Base-by-base conservation (phyloP, 2,329 filamentous ascomycete species). In the Colletotrichum falcatum region DNA sequence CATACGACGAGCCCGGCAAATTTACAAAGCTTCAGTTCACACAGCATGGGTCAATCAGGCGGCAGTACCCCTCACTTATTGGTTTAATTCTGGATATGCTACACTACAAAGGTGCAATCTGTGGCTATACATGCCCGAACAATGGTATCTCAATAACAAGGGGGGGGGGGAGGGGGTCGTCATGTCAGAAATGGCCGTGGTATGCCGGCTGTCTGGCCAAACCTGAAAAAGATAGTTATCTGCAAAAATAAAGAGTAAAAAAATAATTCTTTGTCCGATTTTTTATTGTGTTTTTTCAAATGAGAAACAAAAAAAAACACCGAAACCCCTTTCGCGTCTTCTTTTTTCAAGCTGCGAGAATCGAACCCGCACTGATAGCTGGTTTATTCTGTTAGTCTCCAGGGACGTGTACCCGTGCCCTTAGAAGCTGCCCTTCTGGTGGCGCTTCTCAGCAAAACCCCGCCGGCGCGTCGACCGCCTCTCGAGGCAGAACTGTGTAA, bases 401-500 rank as follows among this genome's bases (percentile, higher is more conserved):
- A 28, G 48, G 6, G 23, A 28, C 6, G 20, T 26, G 5, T 37
- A 60, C 23, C 16, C 30, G 28, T 58, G 12, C 42, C 42, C 26
- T 39, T 75, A 79, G 61, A 69, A 69, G 70, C 74, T 74, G 33
- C 75, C 77, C 75, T 80, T 79, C 49, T 75, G 65, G 72, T 67
- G 69, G 8, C 59, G 64, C 48, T 70, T 71, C 61, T 70, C 66
- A 12, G 54, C 61, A 55, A 61, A 65, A 12, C 69, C 74, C 12
- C 53, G 61, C 73, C 76, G 76, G 63, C 75, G 76, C 74, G 77
- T 74, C 73, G 75, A 75, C 9, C 77, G 74, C 59, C 76, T 76
- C 69, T 76, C 73, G 5, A 76, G 37, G 39, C 78, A 77, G 72
- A 83, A 75, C 49, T 81, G 76, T 14, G 68, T 76, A 1, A 76